These are phyloP conservation scores for Phytopythium oedochilum DNA, from an alignment of 352 stramenopile genomes.

Conservation along the genomic window DNA sequence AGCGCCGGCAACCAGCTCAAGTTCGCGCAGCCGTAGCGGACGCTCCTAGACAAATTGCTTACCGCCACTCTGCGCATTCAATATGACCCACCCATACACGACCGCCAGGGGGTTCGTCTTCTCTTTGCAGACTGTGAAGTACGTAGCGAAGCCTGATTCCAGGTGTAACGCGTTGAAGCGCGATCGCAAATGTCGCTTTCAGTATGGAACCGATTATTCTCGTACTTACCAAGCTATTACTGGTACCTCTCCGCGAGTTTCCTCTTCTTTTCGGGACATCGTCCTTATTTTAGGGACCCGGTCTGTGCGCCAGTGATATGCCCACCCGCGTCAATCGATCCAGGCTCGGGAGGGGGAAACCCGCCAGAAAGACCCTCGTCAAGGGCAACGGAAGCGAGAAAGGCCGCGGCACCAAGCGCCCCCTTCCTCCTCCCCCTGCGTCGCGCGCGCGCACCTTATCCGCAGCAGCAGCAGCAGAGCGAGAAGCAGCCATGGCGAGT, in stretches of 20 bases:
- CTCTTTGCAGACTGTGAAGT: too few relatives aligned
- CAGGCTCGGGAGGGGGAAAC: neutral
- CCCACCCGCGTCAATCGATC: neutral
- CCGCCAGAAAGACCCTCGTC: neutral
- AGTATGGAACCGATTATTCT: neutral
- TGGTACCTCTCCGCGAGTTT: neutral
- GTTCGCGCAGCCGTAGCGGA: conserved; percentile 3
- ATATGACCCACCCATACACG: neutral
- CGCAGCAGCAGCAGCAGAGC: conserved; percentile 7
- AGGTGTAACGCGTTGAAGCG: neutral
- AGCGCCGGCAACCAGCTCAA: conserved; percentile 9
- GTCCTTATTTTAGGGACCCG: conserved; percentile 1
- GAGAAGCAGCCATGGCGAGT: conserved; percentile 58
- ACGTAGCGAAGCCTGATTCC: too few relatives aligned
- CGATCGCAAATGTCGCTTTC: neutral
- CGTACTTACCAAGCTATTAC: neutral
- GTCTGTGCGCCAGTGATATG: conserved; percentile 5
- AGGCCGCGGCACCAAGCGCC: neutral
- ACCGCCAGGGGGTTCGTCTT: too few relatives aligned
- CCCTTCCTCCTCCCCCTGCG: neutral
- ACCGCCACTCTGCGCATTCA: too few relatives aligned
- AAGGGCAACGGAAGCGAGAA: conserved; percentile 2
- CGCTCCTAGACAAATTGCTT: neutral
- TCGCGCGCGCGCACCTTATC: neutral
- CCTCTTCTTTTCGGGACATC: neutral